These are phyloP conservation scores for Pulveroboletus ravenelii DNA, from an alignment of 768 basidiomycete species.

Conservation along the genomic window DNA sequence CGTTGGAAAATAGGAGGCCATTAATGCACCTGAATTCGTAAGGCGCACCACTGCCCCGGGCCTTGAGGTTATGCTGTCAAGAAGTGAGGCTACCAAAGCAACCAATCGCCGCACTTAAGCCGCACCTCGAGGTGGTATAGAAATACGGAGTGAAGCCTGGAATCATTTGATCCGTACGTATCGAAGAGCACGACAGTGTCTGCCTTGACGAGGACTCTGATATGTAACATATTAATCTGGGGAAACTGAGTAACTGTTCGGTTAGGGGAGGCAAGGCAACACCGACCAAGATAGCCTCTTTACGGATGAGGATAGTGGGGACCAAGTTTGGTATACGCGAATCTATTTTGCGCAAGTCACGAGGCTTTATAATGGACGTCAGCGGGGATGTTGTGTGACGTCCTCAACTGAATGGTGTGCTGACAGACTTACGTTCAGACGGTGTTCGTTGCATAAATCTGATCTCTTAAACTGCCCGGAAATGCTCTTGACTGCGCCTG, in stretches of 20 bases:
- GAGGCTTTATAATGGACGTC: conserved; percentile 52
- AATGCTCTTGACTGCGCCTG: conserved; percentile 82
- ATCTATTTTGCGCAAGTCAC: conserved; percentile 96
- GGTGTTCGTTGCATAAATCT: conserved; percentile 82
- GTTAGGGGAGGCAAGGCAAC: background rate
- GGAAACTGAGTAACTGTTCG: conserved; percentile 10
- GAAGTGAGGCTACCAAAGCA: conserved; percentile 9
- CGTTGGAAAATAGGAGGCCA: conserved; percentile 15
- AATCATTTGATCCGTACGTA: conserved; percentile 83
- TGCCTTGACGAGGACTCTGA: conserved; percentile 91
- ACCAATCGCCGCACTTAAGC: conserved; percentile 9
- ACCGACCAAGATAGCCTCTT: conserved; percentile 80
- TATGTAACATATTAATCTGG: conserved; percentile 90
- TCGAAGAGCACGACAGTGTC: conserved; percentile 91
- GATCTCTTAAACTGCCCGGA: conserved; percentile 88
- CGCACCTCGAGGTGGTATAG: conserved; percentile 81
- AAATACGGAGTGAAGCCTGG: conserved; percentile 80
- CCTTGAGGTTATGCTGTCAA: conserved; percentile 75
- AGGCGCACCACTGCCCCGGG: conserved; percentile 62
- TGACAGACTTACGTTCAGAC: conserved; percentile 69
- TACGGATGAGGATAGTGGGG: conserved; percentile 86
- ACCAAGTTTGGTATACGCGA: conserved; percentile 91
- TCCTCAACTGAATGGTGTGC: conserved; percentile 9
- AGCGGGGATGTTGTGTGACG: conserved; percentile 19
- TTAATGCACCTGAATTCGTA: conserved; percentile 78